Percentiles rank a stretch among this genome's conserved stretches.
Conservation (phyloP, 495 filamentous ascomycete genomes). For the Lepidopterella palustris region DNA sequence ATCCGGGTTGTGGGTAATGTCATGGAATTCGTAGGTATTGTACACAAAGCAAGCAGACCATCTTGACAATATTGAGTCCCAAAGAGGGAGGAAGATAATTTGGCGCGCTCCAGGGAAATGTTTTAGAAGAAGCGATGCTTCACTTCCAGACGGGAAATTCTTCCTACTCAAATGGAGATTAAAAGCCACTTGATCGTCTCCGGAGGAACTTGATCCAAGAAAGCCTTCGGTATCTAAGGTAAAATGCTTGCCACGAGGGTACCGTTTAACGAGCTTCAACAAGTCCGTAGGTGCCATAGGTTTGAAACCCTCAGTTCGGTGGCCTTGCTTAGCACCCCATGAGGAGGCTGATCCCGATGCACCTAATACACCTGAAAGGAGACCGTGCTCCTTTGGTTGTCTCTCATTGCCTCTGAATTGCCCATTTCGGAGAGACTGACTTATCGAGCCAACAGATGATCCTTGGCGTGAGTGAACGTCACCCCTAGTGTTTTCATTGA, state of each 20-base stretch:
- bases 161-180: slow-evolving; percentile 1
- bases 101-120: slow-evolving; percentile 7
- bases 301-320: not conserved
- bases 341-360: not conserved
- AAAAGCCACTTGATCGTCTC: not conserved
- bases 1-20: slow-evolving; percentile 7
- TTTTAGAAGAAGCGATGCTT: slow-evolving; percentile 6
- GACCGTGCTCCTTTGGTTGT: not conserved
- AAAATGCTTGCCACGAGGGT: slow-evolving; percentile 1
- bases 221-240: not conserved
- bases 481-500: not conserved
- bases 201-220: not conserved
- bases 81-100: slow-evolving; percentile 19
- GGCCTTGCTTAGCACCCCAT: not conserved
- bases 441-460: not conserved
- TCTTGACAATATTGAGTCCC: slow-evolving; percentile 9
- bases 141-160: not conserved
- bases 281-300: not conserved
- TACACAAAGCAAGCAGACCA: slow-evolving; percentile 14
- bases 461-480: not conserved
- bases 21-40: slow-evolving; percentile 9
- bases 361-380: not conserved
- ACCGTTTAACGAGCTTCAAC: not conserved
- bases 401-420: not conserved
- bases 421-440: not conserved